Evolutionary conservation across 306 rosid species (phyloP).

Genomic region (Prunus mume): DNA sequence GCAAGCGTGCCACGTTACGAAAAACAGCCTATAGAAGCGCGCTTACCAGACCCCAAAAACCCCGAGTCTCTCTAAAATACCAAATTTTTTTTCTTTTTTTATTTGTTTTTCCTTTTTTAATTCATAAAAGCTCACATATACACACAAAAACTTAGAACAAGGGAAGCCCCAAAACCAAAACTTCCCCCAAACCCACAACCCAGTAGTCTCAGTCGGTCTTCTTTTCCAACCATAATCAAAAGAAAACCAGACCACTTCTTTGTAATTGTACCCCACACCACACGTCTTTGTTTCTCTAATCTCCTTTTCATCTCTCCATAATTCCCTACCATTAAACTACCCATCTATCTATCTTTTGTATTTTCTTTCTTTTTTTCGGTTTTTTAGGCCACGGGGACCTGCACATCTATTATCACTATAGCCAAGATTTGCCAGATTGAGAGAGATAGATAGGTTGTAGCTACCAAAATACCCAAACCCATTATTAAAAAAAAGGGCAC

Average conservation of each 20-base stretch:
- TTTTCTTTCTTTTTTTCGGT: constrained; percentile 2
- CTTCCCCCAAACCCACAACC: constrained; percentile 11
- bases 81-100: background rate
- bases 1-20: constrained; percentile 7
- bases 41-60: constrained; percentile 9
- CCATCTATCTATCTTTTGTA: background rate
- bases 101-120: background rate
- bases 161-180: background rate
- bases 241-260: constrained; percentile 21
- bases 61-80: constrained; percentile 15
- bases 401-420: constrained; percentile 22
- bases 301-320: background rate
- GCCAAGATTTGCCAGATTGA: constrained; percentile 32
- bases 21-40: constrained; percentile 30
- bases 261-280: constrained; percentile 20
- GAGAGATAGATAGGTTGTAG: background rate
- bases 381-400: constrained; percentile 59
- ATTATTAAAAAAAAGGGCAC: background rate
- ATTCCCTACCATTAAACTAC: too few relatives aligned
- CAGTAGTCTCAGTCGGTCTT: constrained; percentile 15
- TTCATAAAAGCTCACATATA: background rate
- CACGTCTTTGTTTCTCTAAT: background rate
- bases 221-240: constrained; percentile 9
- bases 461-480: constrained; percentile 9
- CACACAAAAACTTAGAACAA: background rate